These are phyloP conservation scores for Wilhelminamyces savonicus DNA, from an alignment of 805 yeast genomes.

Conservation along the genomic window DNA sequence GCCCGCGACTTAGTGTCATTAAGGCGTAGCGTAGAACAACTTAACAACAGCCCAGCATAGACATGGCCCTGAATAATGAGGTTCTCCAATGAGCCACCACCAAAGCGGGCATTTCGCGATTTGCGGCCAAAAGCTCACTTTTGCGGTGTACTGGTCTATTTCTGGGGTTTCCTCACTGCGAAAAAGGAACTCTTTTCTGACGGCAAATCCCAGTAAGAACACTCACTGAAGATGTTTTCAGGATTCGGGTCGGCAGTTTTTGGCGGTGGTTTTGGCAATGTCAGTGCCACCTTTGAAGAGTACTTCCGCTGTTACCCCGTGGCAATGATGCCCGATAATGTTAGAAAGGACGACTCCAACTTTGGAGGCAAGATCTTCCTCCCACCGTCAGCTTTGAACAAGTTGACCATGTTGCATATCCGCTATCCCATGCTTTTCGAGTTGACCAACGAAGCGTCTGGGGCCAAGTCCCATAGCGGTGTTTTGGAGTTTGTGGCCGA, in stretches of 20 bases:
- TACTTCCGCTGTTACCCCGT: conserved; percentile 91
- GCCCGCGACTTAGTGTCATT: no score
- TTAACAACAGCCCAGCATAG: no score
- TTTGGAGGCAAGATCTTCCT: conserved; percentile 93
- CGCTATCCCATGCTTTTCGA: conserved; percentile 95
- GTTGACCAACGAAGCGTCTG: conserved; percentile 59
- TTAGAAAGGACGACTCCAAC: conserved; percentile 70
- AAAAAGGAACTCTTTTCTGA: no score
- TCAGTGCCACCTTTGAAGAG: conserved; percentile 58
- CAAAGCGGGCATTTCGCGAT: no score
- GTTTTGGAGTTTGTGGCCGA: conserved; percentile 95
- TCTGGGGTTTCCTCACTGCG: no score
- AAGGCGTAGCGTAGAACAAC: no score
- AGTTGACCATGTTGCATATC: conserved; percentile 83
- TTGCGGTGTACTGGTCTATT: no score
- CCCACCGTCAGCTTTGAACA: conserved; percentile 89
- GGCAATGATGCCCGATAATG: conserved; percentile 76
- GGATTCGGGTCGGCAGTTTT: conserved; percentile 36
- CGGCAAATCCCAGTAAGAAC: no score
- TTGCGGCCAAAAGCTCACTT: no score
- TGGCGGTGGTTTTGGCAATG: conserved; percentile 22
- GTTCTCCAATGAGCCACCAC: no score
- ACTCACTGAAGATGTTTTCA: conserved; percentile 41
- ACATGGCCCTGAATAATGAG: no score
- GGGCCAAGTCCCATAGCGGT: conserved; percentile 74